Evolutionary conservation across 495 filamentous ascomycete genomes (phyloP).

Genomic region (Podospora didyma): DNA sequence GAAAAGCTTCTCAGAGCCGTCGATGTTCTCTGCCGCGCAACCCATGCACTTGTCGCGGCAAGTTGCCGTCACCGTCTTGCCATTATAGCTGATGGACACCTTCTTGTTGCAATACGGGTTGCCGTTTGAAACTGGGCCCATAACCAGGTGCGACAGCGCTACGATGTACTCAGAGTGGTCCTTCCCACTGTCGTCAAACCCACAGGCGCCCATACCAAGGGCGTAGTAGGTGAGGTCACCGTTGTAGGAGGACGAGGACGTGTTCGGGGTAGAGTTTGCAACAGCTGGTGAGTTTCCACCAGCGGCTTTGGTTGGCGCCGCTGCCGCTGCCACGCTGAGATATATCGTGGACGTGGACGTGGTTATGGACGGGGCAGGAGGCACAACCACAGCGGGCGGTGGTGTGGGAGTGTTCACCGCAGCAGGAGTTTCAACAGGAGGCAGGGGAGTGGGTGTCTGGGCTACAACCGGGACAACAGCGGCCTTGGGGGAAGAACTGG

Average conservation of each 20-base stretch:
- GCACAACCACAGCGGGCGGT: not conserved
- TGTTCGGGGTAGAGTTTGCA: slow-evolving; percentile 1
- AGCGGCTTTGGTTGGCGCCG: not conserved
- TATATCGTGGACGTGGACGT: too few relatives aligned
- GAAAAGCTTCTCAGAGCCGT: slow-evolving; percentile 47
- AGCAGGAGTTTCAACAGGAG: slow-evolving; percentile 10
- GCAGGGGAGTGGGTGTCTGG: slow-evolving; percentile 11
- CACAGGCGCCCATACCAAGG: slow-evolving; percentile 43
- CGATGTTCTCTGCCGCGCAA: slow-evolving; percentile 46
- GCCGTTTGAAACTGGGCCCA: slow-evolving; percentile 44
- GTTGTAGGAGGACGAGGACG: slow-evolving; percentile 17
- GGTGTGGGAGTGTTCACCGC: slow-evolving; percentile 1
- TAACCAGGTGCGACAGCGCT: slow-evolving; percentile 36
- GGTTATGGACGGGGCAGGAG: too few relatives aligned
- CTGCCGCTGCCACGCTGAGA: too few relatives aligned
- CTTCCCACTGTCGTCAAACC: slow-evolving; percentile 37
- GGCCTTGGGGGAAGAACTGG: not conserved
- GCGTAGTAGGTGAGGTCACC: slow-evolving; percentile 47
- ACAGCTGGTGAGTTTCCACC: not conserved
- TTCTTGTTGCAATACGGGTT: slow-evolving; percentile 64
- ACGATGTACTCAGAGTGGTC: slow-evolving; percentile 40
- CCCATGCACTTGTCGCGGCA: slow-evolving; percentile 76
- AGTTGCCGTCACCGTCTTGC: slow-evolving; percentile 50
- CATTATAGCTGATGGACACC: slow-evolving; percentile 54
- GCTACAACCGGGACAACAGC: not conserved